Percentiles rank a stretch among this genome's conserved stretches.
Conservation (phyloP, 1,284 basidiomycete genomes). For the Cutaneotrichosporon curvatum region DNA sequence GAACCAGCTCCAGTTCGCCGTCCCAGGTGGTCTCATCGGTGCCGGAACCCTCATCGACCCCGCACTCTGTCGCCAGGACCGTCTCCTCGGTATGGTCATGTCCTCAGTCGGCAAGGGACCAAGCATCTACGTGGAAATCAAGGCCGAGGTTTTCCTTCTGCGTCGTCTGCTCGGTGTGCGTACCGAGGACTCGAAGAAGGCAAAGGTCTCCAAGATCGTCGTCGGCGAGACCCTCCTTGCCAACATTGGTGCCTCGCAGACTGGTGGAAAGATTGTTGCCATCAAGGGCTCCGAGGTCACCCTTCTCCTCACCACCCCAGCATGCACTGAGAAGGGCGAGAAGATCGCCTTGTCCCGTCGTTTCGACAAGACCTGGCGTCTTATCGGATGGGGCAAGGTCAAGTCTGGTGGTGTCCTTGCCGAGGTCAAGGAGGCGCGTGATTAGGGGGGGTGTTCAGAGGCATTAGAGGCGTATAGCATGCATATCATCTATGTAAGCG, state of each 20-base stretch:
- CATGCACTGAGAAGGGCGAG: conserved; percentile 88
- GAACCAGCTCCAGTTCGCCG: conserved; percentile 89
- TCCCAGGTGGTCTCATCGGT: conserved; percentile 96
- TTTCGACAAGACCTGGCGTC: conserved; percentile 93
- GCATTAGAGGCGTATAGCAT: no score
- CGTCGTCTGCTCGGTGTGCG: conserved; percentile 95
- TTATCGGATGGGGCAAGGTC: conserved; percentile 50
- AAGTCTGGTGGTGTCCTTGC: conserved; percentile 29
- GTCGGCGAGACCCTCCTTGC: conserved; percentile 91
- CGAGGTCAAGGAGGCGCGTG: no score
- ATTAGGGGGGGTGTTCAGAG: no score
- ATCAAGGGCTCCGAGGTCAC: conserved; percentile 90
- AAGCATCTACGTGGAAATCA: conserved; percentile 74
- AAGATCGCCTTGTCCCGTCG: conserved; percentile 87
- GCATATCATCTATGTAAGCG: no score
- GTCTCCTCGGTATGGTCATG: conserved; percentile 91
- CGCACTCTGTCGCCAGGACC: conserved; percentile 92
- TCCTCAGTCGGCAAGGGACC: conserved; percentile 90
- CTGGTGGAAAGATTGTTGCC: conserved; percentile 81
- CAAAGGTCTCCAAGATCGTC: conserved; percentile 81
- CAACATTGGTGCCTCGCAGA: conserved; percentile 91
- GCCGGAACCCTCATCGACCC: conserved; percentile 96
- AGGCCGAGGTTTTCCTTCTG: conserved; percentile 67
- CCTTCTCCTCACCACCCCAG: conserved; percentile 82
- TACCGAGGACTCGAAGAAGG: conserved; percentile 97